A percentile compares a stretch with the other conserved stretches of the same genome.
Evolutionary conservation across 2,329 filamentous ascomycete genomes (phyloP).

Genomic region (Ophiocordyceps unilateralis): DNA sequence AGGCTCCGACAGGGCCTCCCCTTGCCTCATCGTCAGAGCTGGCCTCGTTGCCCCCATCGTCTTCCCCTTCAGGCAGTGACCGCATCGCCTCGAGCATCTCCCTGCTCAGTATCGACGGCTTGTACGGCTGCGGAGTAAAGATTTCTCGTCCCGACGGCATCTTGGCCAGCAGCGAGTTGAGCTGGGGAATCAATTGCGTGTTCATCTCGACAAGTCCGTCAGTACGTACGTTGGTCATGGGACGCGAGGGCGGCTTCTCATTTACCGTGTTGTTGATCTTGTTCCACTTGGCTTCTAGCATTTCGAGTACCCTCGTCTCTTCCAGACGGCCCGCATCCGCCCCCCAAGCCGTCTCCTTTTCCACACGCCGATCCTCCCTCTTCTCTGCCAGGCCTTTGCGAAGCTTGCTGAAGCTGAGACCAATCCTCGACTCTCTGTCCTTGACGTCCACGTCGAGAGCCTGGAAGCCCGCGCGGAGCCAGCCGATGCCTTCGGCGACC

Average conservation of each 20-base stretch:
- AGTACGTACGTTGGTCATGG: conserved; percentile 1
- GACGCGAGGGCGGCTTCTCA: neutral
- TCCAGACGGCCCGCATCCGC: conserved; percentile 71
- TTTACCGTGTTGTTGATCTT: conserved; percentile 84
- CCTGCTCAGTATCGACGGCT: conserved; percentile 45
- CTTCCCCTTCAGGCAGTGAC: conserved; percentile 15
- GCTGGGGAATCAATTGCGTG: conserved; percentile 57
- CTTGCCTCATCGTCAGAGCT: conserved; percentile 22
- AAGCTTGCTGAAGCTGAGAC: conserved; percentile 41
- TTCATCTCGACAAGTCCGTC: conserved; percentile 41
- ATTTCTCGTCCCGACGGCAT: conserved; percentile 86
- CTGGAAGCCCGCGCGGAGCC: conserved; percentile 61
- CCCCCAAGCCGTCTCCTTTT: conserved; percentile 59
- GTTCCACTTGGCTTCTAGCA: conserved; percentile 77
- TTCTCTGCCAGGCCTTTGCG: conserved; percentile 63
- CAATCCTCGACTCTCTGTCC: conserved; percentile 26
- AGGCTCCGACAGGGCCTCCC: conserved; percentile 26
- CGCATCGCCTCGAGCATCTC: conserved; percentile 47
- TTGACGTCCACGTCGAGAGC: conserved; percentile 50
- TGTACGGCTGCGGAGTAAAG: conserved; percentile 52
- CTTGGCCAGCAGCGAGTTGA: conserved; percentile 52
- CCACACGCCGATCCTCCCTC: conserved; percentile 62
- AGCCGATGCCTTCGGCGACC: conserved; percentile 72
- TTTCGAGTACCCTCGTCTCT: conserved; percentile 69
- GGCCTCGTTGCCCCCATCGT: conserved; percentile 16